Evolutionary conservation across 257 asterid species (phyloP), one percentile per base, ranked within the genome.

Genomic region (Nicotiana noctiflora): DNA sequence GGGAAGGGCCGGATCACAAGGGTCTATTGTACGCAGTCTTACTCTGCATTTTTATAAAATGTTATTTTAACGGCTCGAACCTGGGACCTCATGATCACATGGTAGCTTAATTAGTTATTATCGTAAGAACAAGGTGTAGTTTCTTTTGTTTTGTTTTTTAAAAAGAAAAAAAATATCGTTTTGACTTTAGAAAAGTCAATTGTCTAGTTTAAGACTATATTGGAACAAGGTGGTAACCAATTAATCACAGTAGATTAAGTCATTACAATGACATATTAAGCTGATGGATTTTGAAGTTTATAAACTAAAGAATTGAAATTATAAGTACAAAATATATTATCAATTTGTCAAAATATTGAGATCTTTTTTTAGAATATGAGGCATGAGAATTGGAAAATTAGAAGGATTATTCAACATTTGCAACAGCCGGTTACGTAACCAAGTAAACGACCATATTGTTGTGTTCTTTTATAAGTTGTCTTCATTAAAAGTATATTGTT

Each of bases 131-230:
- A 40, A 40, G 46, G 46, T 40, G 17, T 17, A 51, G 55, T 51
- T 51, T 13, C 55, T 2, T 49, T 12, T 11, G 5, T 51, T 14
- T 46, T 44, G 12, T 44, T 19, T 23, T 12, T 46, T 17, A 1
- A 13, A 46, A 6, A 70, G 44, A 68, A 21, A 21, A 21, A 44
- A 40, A n/a, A 9, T 21, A 23, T 12, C 14, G 19, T 13, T 67
- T 72, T 72, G 78, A 44, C 78, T 72, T 46, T 46, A 6, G 78
- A 72, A 72, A 23, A 23, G 61, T 49, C 61, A 46, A 72, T 72
- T 72, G 15, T 46, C 15, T 49, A 21, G 59, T 44, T 46, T 70
- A 40, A 12, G 59, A 23, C 60, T 46, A 46, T 23, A 72, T 19
- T 46, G 8, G 60, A 21, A 72, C 61, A 46, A 72, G 78, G 78